Evolutionary conservation across 306 rosid genomes (phyloP).

Genomic region (Sophora flavescens): DNA sequence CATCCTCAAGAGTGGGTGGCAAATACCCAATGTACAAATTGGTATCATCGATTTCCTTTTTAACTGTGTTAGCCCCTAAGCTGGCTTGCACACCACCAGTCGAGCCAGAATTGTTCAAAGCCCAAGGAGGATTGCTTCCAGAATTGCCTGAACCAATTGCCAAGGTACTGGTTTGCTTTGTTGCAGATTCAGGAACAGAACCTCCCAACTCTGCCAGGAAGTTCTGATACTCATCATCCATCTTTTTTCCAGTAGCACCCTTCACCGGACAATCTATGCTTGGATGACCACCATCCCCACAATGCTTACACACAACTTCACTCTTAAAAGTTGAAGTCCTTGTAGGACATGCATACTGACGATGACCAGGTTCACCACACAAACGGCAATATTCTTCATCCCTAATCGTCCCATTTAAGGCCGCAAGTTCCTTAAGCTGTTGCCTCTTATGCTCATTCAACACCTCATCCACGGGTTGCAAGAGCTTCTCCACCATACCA

Average conservation of each 20-base stretch:
- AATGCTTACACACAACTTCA: slow-evolving; percentile 89
- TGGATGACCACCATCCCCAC: slow-evolving; percentile 99
- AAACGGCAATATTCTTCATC: slow-evolving; percentile 94
- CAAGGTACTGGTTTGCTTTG: slow-evolving; percentile 55
- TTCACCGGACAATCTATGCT: slow-evolving; percentile 98
- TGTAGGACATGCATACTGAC: slow-evolving; percentile 93
- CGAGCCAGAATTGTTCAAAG: slow-evolving; percentile 55
- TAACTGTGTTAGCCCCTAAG: slow-evolving; percentile 71
- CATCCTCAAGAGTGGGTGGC: slow-evolving; percentile 96
- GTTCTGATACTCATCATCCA: slow-evolving; percentile 91
- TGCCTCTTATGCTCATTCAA: slow-evolving; percentile 99
- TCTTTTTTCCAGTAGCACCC: slow-evolving; percentile 78
- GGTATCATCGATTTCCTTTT: slow-evolving; percentile 93
- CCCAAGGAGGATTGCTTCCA: slow-evolving; percentile 94
- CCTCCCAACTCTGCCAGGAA: slow-evolving; percentile 93
- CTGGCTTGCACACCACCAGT: slow-evolving; percentile 64
- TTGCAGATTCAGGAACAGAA: slow-evolving; percentile 67
- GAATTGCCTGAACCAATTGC: slow-evolving; percentile 80
- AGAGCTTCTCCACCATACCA: slow-evolving; percentile 97
- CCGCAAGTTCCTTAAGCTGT: slow-evolving; percentile 95
- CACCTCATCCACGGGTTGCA: slow-evolving; percentile 99
- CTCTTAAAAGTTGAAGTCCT: slow-evolving; percentile 93
- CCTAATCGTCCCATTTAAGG: slow-evolving; percentile 96
- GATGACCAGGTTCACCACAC: slow-evolving; percentile 99
- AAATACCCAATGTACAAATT: slow-evolving; percentile 95